Evolutionary conservation across 768 basidiomycete species (phyloP).

Genomic region (Termitomyces sp.): DNA sequence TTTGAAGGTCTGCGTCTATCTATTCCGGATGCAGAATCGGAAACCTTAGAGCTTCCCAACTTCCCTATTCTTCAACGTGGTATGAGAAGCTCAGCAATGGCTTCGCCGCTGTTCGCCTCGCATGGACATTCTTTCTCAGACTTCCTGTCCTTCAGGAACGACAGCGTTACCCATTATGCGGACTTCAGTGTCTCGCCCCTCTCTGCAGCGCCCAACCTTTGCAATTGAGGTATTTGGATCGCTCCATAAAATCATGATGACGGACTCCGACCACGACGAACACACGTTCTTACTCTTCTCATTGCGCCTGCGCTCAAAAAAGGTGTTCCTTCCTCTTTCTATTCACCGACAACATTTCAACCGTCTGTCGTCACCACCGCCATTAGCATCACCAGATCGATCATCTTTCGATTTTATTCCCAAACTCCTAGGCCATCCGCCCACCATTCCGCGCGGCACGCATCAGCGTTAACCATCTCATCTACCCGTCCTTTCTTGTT

Average conservation of each 20-base stretch:
- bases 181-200: conserved; percentile 32
- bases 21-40: conserved; percentile 25
- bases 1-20: conserved; percentile 38
- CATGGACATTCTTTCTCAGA: conserved; percentile 12
- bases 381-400: neutral
- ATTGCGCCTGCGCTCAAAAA: conserved; percentile 7
- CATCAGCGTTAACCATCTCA: conserved; percentile 15
- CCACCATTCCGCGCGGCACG: conserved; percentile 14
- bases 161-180: conserved; percentile 19
- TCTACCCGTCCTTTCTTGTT: conserved; percentile 19
- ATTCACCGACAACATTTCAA: neutral
- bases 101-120: conserved; percentile 15
- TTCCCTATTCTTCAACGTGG: conserved; percentile 9
- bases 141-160: conserved; percentile 16
- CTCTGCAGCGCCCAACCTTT: conserved; percentile 42
- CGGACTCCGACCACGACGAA: neutral
- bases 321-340: neutral
- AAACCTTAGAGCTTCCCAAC: conserved; percentile 10
- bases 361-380: neutral
- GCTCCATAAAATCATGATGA: conserved; percentile 1
- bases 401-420: neutral
- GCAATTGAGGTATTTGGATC: conserved; percentile 34
- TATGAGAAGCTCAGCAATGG: conserved; percentile 8
- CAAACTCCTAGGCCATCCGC: conserved; percentile 9
- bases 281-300: conserved; percentile 4